Evolutionary conservation across 768 basidiomycete genomes (phyloP).

Genomic region (Lentinula detonsa): DNA sequence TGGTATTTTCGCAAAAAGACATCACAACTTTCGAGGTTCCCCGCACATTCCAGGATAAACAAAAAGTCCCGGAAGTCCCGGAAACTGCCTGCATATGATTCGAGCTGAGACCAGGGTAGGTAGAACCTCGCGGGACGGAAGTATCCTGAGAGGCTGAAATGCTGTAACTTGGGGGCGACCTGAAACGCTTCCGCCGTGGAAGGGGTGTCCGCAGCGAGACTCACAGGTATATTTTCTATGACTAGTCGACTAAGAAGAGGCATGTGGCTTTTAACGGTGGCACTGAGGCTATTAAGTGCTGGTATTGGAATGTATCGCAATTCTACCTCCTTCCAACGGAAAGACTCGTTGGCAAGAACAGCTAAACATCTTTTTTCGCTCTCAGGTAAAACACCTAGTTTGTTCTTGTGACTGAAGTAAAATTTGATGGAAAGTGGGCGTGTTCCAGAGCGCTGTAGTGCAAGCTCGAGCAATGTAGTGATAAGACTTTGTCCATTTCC

Average conservation of each 20-base stretch:
- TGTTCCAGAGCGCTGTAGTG: neutral
- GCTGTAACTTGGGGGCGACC: neutral
- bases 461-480: neutral
- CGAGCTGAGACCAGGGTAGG: neutral
- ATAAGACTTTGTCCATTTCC: neutral
- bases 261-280: neutral
- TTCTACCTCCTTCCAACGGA: slow-evolving; percentile 1
- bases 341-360: neutral
- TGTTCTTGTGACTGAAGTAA: neutral
- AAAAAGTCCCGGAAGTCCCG: neutral
- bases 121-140: neutral
- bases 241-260: neutral
- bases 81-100: neutral
- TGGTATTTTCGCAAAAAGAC: slow-evolving; percentile 2
- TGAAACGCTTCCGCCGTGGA: neutral
- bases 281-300: neutral
- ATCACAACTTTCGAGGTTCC: neutral
- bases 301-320: neutral
- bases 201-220: neutral
- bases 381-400: neutral
- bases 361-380: neutral
- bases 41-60: neutral
- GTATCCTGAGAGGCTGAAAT: neutral
- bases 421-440: slow-evolving; percentile 1
- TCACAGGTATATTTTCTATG: neutral